These are phyloP conservation scores for Pyricularia sp. DNA, from an alignment of 2,329 filamentous ascomycete genomes.

Conservation along the genomic window DNA sequence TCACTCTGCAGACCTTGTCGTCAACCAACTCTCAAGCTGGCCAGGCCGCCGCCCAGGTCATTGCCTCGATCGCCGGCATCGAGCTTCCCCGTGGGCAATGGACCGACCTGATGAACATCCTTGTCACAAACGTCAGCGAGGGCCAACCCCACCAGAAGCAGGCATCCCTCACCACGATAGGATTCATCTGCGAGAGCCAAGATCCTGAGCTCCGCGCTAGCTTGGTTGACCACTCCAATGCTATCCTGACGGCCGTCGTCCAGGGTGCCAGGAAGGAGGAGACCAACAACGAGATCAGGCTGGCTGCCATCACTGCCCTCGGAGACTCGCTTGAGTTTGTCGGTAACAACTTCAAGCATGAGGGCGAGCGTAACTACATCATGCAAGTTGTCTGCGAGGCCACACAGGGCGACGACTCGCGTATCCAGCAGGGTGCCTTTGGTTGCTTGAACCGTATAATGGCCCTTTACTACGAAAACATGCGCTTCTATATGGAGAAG, in stretches of 20 bases:
- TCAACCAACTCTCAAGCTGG: conserved; percentile 77
- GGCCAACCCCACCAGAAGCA: conserved; percentile 87
- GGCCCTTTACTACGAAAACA: conserved; percentile 98
- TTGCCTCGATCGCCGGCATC: conserved; percentile 88
- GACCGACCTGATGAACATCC: conserved; percentile 77
- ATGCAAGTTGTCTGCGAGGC: conserved; percentile 99
- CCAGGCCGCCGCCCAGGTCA: conserved; percentile 85
- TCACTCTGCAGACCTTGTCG: conserved; percentile 78
- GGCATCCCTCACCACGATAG: conserved; percentile 89
- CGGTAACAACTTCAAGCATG: conserved; percentile 96
- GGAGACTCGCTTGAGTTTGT: conserved; percentile 97
- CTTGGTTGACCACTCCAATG: conserved; percentile 83
- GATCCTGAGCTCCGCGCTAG: conserved; percentile 77
- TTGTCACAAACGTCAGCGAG: conserved; percentile 88
- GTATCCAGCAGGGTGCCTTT: conserved; percentile 93
- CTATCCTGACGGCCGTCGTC: conserved; percentile 93
- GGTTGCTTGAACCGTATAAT: conserved; percentile 98
- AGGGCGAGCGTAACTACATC: conserved; percentile 98
- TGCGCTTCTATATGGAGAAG: conserved; percentile 99
- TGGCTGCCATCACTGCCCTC: conserved; percentile 86
- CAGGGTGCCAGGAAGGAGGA: conserved; percentile 97
- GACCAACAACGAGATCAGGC: conserved; percentile 78
- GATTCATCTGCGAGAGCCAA: conserved; percentile 95
- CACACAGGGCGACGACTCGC: conserved; percentile 81
- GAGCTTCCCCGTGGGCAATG: conserved; percentile 91